Percentiles rank a stretch among this genome's conserved stretches.
Conservation (phyloP, 2,329 filamentous ascomycete species). For the Rutstroemia sp. region DNA sequence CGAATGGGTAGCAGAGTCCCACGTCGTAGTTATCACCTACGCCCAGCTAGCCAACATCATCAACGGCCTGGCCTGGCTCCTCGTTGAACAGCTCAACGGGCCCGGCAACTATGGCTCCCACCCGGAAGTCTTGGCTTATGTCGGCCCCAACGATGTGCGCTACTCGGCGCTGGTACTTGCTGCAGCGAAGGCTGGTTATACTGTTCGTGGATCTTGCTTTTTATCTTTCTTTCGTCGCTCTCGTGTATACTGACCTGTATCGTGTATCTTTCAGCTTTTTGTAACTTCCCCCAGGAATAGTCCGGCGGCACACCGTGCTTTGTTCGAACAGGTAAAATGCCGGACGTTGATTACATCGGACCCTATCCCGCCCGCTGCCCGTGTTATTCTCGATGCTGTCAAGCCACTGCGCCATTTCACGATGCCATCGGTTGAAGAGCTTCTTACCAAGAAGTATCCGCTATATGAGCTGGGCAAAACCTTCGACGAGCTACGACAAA, state of each 20-base stretch:
- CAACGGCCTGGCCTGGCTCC: conserved; percentile 2
- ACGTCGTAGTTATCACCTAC: background rate
- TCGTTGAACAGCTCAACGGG: background rate
- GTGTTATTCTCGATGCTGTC: background rate
- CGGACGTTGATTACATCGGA: background rate
- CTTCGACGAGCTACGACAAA: background rate
- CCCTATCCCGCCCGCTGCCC: background rate
- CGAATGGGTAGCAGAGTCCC: background rate
- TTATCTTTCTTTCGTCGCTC: background rate
- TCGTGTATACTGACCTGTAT: conserved; percentile 28
- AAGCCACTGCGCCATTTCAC: background rate
- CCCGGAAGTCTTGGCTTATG: conserved; percentile 33
- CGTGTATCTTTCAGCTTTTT: conserved; percentile 18
- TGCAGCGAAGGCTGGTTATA: background rate
- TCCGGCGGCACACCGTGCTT: background rate
- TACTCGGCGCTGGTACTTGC: background rate
- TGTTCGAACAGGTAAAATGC: background rate
- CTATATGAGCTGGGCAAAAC: background rate
- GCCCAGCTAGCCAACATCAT: background rate
- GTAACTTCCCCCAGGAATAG: background rate
- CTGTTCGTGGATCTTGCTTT: background rate
- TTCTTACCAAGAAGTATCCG: background rate
- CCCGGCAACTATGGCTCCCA: conserved; percentile 24
- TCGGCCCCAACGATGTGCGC: conserved; percentile 25
- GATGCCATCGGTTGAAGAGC: background rate